These are phyloP conservation scores for Tricholoma flavovirens DNA, from an alignment of 768 basidiomycete genomes.

Conservation along the genomic window DNA sequence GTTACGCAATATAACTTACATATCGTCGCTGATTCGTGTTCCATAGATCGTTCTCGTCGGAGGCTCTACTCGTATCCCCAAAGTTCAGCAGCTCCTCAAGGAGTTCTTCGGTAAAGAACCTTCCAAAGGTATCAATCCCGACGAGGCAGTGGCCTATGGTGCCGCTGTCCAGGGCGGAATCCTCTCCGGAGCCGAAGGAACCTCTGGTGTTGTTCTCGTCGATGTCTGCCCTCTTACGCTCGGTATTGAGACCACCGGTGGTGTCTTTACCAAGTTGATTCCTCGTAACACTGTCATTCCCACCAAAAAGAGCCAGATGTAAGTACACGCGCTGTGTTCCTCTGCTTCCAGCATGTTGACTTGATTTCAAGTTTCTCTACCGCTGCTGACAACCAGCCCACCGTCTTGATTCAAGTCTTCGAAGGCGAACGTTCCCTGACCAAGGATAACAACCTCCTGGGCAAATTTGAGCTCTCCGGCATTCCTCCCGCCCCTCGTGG, in stretches of 20 bases:
- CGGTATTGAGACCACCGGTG: slow-evolving; percentile 98
- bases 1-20: neutral
- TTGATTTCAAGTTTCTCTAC: slow-evolving; percentile 52
- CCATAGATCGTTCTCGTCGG: slow-evolving; percentile 81
- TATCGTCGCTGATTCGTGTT: neutral
- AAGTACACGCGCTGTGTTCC: slow-evolving; percentile 25
- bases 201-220: slow-evolving; percentile 87
- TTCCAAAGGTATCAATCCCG: slow-evolving; percentile 97
- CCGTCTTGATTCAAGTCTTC: slow-evolving; percentile 94
- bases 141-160: slow-evolving; percentile 98
- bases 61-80: slow-evolving; percentile 99
- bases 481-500: slow-evolving; percentile 96
- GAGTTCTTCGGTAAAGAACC: slow-evolving; percentile 99
- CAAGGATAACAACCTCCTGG: slow-evolving; percentile 97
- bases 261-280: slow-evolving; percentile 97
- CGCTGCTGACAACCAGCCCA: slow-evolving; percentile 88
- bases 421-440: slow-evolving; percentile 97
- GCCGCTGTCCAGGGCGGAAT: slow-evolving; percentile 99
- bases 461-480: slow-evolving; percentile 89
- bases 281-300: slow-evolving; percentile 98
- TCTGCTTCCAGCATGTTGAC: slow-evolving; percentile 17
- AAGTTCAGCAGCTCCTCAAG: slow-evolving; percentile 97
- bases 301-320: slow-evolving; percentile 94
- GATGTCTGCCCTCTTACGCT: slow-evolving; percentile 96
- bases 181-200: slow-evolving; percentile 89